These are phyloP conservation scores for Cercospora sp. DNA, from an alignment of 2,329 filamentous ascomycete genomes.

Conservation along the genomic window DNA sequence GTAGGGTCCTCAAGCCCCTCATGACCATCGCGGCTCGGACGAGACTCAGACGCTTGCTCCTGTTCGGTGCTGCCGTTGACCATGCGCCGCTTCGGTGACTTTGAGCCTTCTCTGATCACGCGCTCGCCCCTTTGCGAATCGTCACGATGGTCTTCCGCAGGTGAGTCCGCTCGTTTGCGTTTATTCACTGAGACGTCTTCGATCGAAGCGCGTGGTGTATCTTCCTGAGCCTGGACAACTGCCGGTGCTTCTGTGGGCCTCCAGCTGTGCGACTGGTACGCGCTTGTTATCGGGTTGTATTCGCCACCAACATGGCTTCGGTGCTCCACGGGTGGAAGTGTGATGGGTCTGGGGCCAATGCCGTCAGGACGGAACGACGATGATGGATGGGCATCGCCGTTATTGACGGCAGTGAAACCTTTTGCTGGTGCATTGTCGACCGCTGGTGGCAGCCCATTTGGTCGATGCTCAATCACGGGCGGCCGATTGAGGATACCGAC, in stretches of 20 bases:
- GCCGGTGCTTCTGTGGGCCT: slow-evolving; percentile 24
- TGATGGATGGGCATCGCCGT: slow-evolving; percentile 26
- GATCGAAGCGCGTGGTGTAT: not conserved
- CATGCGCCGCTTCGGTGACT: slow-evolving; percentile 31
- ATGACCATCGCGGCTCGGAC: not conserved
- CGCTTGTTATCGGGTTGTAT: not conserved
- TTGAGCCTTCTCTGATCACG: not conserved
- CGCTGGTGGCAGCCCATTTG: slow-evolving; percentile 25
- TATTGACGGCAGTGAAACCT: slow-evolving; percentile 39
- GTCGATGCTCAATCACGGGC: slow-evolving; percentile 19
- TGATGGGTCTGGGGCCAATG: slow-evolving; percentile 7
- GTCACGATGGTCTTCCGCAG: slow-evolving; percentile 12
- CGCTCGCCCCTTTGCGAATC: slow-evolving; percentile 7
- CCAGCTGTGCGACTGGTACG: slow-evolving; percentile 28
- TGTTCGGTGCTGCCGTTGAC: not conserved
- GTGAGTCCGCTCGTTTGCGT: slow-evolving; percentile 31
- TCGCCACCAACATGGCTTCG: slow-evolving; percentile 7
- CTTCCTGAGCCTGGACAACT: slow-evolving; percentile 5
- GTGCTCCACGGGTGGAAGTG: slow-evolving; percentile 15
- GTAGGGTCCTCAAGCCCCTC: slow-evolving; percentile 7
- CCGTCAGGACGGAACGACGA: slow-evolving; percentile 26
- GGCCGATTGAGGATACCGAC: slow-evolving; percentile 23
- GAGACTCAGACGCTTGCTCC: not conserved
- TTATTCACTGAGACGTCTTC: slow-evolving; percentile 22
- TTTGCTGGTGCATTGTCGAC: slow-evolving; percentile 24